Evolutionary conservation across 306 rosid genomes (phyloP), one percentile per base, ranked within the genome.

Genomic region (Vachellia pachyceras): DNA sequence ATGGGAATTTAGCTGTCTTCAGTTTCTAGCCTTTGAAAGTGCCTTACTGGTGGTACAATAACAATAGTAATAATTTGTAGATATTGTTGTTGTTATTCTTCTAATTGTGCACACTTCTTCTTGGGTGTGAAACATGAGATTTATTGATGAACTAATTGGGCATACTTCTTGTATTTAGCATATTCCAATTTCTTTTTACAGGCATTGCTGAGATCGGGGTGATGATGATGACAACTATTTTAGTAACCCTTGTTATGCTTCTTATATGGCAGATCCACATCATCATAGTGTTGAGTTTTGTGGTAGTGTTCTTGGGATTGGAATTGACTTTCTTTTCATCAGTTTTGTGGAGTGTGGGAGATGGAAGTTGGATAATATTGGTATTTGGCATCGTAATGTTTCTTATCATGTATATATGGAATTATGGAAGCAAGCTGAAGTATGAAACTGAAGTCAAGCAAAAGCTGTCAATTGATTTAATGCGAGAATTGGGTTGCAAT

Each of bases 281-380:
- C 71, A 47, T 89, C 77, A 76, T 95, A 44, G 99, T 95, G 80
- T 76, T 95, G 81, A 78, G 83, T 82, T 95, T 95, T 58, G 22
- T 80, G 13, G 82, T 90, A 77, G 70, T 95, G 69, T 93, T 95
- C 91, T 88, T 93, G 86, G 99, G 99, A 78, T 83, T 95, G 87
- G 99, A 95, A 76, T 83, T 95, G 83, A 86, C 80, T 63, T 95
- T 95, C 80, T 93, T 93, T 90, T 93, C 97, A 54, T 95, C 99
- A 41, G 97, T 95, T 82, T 78, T 95, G 79, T 88, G 97, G 90
- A 87, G 97, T 85, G 97, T 93, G 84, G 69, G 90, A 55, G 97
- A 95, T 87, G 99, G 99, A 90, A 95, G 99, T 90, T 95, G 99
- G 99, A 89, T 95, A 74, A 93, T 93, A 80, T 84, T 95, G 94